Conservation (phyloP, 139 green algal genomes). For the Micractinium sp. region DNA sequence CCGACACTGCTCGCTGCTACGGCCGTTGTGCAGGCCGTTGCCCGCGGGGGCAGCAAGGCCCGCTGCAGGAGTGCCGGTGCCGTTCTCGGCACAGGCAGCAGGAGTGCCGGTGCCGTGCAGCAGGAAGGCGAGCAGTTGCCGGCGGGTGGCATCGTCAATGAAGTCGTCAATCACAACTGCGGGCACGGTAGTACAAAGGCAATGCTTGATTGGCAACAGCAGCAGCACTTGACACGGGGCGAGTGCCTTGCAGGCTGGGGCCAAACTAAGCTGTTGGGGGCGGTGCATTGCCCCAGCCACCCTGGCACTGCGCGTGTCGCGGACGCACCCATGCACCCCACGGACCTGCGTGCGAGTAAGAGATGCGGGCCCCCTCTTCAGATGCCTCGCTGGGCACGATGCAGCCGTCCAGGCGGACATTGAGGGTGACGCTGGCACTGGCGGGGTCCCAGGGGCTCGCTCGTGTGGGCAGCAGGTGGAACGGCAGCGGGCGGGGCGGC, state of each 20-base stretch:
- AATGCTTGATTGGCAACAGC: neutral
- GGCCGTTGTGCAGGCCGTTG: neutral
- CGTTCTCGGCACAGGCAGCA: too few relatives aligned
- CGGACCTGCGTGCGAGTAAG: slow-evolving; percentile 54
- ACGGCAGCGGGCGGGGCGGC: slow-evolving; percentile 3
- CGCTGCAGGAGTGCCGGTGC: neutral
- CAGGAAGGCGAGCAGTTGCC: slow-evolving; percentile 51
- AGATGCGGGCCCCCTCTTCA: slow-evolving; percentile 40
- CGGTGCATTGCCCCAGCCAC: neutral
- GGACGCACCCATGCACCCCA: neutral
- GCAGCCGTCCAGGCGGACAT: slow-evolving; percentile 71
- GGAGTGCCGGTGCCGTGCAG: neutral
- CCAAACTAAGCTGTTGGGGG: too few relatives aligned
- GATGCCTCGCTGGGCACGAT: slow-evolving; percentile 65
- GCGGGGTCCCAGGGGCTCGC: slow-evolving; percentile 44
- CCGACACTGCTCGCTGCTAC: slow-evolving; percentile 2
- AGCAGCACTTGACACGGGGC: too few relatives aligned
- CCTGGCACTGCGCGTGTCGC: neutral
- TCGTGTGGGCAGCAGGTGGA: slow-evolving; percentile 27
- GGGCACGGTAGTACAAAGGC: neutral
- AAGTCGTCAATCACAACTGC: slow-evolving; percentile 73
- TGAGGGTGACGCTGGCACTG: slow-evolving; percentile 48
- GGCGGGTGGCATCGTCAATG: slow-evolving; percentile 52
- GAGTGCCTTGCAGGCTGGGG: neutral
- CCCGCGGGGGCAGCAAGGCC: neutral